Conservation (phyloP, 1,139 yeast species). For the Yamadazyma songkhlaensis region DNA sequence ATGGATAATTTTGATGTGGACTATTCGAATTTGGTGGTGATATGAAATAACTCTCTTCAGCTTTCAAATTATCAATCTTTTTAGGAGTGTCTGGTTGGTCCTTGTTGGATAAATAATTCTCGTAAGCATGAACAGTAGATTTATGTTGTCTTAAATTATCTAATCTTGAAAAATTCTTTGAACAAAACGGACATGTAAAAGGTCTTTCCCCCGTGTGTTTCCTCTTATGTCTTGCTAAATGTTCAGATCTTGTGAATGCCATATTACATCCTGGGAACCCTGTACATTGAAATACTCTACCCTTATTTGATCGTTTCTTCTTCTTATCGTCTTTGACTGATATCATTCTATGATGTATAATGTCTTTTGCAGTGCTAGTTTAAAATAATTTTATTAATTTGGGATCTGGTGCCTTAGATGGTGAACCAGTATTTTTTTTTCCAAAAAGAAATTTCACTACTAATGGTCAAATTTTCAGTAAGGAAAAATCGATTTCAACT, state of each 20-base stretch:
- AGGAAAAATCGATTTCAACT: neutral
- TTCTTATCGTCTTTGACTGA: slow-evolving; percentile 10
- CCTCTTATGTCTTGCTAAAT: slow-evolving; percentile 86
- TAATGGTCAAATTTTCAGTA: neutral
- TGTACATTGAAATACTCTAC: slow-evolving; percentile 75
- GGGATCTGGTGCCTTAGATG: slow-evolving; percentile 1
- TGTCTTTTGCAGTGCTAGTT: too few species aligned
- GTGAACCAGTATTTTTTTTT: too few species aligned
- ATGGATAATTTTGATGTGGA: slow-evolving; percentile 15
- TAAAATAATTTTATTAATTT: too few species aligned
- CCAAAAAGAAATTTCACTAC: too few species aligned
- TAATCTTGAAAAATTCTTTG: slow-evolving; percentile 74
- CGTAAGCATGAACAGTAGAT: slow-evolving; percentile 88
- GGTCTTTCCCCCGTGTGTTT: slow-evolving; percentile 97
- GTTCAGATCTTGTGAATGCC: slow-evolving; percentile 89
- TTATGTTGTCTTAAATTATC: slow-evolving; percentile 91
- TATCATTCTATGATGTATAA: slow-evolving; percentile 3
- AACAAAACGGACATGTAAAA: slow-evolving; percentile 80
- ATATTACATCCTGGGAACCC: slow-evolving; percentile 86
- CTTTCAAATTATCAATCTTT: neutral
- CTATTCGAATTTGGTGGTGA: slow-evolving; percentile 18
- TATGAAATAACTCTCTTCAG: slow-evolving; percentile 7
- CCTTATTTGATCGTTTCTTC: slow-evolving; percentile 46
- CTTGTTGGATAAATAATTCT: slow-evolving; percentile 39
- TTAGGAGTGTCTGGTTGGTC: slow-evolving; percentile 7